Evolutionary conservation across 2,329 filamentous ascomycete species (phyloP).

Genomic region (Atkinsonella texensis): DNA sequence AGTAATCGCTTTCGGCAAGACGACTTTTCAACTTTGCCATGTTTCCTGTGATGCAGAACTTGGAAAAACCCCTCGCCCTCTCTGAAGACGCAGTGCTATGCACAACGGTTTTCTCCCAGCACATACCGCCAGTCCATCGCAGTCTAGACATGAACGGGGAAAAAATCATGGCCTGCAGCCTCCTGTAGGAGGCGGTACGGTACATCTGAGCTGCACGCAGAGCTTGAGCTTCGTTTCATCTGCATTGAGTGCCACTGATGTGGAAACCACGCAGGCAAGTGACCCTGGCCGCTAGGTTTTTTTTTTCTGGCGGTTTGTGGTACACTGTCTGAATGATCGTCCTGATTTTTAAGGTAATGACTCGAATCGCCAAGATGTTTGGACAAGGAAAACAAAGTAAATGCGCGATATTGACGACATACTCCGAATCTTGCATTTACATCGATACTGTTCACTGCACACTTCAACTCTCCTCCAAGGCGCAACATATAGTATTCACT

Average conservation of each 20-base stretch:
- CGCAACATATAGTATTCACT: too few species aligned
- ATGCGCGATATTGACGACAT: too few species aligned
- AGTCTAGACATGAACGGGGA: background rate
- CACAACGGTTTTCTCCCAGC: background rate
- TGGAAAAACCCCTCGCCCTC: background rate
- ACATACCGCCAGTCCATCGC: background rate
- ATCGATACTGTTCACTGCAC: too few species aligned
- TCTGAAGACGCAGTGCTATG: background rate
- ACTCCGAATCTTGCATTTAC: too few species aligned
- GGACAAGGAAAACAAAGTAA: too few species aligned
- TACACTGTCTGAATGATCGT: too few species aligned
- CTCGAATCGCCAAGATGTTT: too few species aligned
- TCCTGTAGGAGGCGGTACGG: background rate
- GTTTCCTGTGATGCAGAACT: background rate
- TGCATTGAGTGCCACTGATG: background rate
- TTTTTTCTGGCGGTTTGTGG: too few species aligned
- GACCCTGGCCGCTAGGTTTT: background rate
- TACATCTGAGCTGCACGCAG: background rate
- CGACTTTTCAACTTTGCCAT: background rate
- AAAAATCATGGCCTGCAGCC: background rate
- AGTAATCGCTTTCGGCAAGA: too few species aligned
- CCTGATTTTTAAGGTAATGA: too few species aligned
- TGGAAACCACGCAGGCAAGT: background rate
- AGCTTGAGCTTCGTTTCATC: background rate
- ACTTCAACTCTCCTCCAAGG: too few species aligned